A percentile compares a stretch with the other conserved stretches of the same genome.
These are phyloP conservation scores for Veloporphyrellus conicus DNA, from an alignment of 1,284 basidiomycete species.

Conservation along the genomic window DNA sequence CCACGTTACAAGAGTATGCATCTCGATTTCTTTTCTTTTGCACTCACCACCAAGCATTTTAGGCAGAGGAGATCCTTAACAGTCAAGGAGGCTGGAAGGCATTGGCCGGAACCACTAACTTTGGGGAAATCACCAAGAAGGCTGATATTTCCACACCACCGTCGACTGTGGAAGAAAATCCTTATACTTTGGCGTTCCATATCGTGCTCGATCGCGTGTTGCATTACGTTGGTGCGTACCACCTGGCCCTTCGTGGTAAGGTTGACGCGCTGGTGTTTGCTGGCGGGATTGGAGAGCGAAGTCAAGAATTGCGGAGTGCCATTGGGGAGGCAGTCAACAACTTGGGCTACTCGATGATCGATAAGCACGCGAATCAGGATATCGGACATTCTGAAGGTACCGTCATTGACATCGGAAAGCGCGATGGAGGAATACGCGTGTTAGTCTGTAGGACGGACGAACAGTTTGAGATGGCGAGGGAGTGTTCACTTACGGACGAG, in stretches of 20 bases:
- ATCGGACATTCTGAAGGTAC: constrained; percentile 33
- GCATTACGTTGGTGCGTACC: constrained; percentile 69
- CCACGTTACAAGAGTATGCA: constrained; percentile 56
- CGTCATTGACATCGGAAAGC: constrained; percentile 46
- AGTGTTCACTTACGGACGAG: constrained; percentile 37
- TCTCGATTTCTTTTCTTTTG: neutral
- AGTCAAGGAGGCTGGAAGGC: constrained; percentile 69
- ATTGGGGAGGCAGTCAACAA: constrained; percentile 52
- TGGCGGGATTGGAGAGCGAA: constrained; percentile 81
- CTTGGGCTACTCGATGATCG: constrained; percentile 59
- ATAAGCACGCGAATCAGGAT: constrained; percentile 37
- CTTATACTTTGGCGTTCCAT: constrained; percentile 60
- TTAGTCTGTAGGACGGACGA: constrained; percentile 66
- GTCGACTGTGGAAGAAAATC: constrained; percentile 21
- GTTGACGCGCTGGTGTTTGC: constrained; percentile 82
- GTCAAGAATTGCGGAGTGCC: constrained; percentile 55
- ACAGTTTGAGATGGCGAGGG: constrained; percentile 65
- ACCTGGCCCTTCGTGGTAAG: constrained; percentile 60
- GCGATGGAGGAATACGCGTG: constrained; percentile 35
- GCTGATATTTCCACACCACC: constrained; percentile 26
- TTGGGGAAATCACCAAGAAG: constrained; percentile 56
- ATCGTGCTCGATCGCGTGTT: constrained; percentile 73
- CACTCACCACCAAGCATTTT: neutral
- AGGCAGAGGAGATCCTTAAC: constrained; percentile 79
- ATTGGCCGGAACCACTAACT: constrained; percentile 74